A percentile compares a stretch with the other conserved stretches of the same genome.
These are phyloP conservation scores for Lycium ferocissimum DNA, from an alignment of 257 asterid genomes.

Conservation along the genomic window DNA sequence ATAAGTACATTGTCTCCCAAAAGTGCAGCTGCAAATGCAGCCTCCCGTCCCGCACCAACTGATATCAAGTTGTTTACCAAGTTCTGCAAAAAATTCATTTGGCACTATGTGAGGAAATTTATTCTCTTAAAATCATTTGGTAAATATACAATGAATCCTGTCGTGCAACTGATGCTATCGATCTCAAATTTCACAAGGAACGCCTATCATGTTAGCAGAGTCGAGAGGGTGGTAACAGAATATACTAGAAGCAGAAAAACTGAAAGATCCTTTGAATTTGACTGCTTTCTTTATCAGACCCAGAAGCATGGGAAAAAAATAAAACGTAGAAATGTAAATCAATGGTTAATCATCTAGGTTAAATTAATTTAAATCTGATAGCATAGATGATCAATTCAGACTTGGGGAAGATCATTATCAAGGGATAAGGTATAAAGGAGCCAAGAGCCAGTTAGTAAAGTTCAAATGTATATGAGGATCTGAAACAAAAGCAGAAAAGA, in stretches of 20 bases:
- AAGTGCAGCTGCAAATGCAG: slow-evolving; percentile 96
- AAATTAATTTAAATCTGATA: slow-evolving; percentile 20
- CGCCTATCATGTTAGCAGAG: slow-evolving; percentile 10
- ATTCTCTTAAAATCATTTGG: not conserved
- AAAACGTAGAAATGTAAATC: not conserved
- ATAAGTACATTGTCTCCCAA: slow-evolving; percentile 93
- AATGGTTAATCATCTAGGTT: not conserved
- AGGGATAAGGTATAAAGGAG: not conserved
- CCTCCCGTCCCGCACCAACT: slow-evolving; percentile 94
- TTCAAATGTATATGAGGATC: not conserved
- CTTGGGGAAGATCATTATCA: not conserved
- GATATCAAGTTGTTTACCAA: slow-evolving; percentile 84
- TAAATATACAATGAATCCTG: slow-evolving; percentile 21
- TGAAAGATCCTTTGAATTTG: slow-evolving; percentile 21
- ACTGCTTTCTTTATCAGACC: slow-evolving; percentile 1
- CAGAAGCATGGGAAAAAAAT: not conserved
- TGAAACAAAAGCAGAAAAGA: slow-evolving; percentile 13
- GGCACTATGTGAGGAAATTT: not conserved
- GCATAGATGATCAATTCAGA: slow-evolving; percentile 1
- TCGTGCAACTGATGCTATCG: not conserved
- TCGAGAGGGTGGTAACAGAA: not conserved
- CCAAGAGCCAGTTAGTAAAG: slow-evolving; percentile 7
- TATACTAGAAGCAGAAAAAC: slow-evolving; percentile 19
- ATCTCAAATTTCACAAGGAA: slow-evolving; percentile 7
- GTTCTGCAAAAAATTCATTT: slow-evolving; percentile 60